Conservation (phyloP, 2,329 filamentous ascomycete genomes). For the Colletotrichum somersetense region DNA sequence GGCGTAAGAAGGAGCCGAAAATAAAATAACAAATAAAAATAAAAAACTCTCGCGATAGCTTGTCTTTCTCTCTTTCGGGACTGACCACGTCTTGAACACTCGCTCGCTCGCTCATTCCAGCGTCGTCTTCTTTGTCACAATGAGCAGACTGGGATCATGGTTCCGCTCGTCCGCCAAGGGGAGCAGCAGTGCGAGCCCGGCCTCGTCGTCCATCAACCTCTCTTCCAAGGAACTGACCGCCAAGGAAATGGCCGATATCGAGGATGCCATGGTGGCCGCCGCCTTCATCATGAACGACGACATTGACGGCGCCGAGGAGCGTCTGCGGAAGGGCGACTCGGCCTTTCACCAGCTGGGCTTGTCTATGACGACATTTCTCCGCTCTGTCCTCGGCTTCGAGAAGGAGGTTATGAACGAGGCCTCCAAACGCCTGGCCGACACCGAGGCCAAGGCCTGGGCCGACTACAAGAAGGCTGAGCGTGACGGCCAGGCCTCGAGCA, state of each 20-base stretch:
- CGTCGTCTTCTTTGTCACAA: conserved; percentile 43
- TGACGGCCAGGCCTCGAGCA: conserved; percentile 40
- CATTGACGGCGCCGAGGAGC: conserved; percentile 83
- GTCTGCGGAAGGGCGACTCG: conserved; percentile 78
- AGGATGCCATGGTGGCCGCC: conserved; percentile 73
- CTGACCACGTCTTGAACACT: not conserved
- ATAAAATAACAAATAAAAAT: not conserved
- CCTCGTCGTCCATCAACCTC: conserved; percentile 47
- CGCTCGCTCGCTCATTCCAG: not conserved
- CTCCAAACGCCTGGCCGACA: conserved; percentile 76
- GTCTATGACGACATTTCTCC: conserved; percentile 86
- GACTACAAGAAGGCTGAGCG: conserved; percentile 80
- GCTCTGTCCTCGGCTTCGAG: conserved; percentile 90
- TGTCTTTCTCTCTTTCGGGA: not conserved
- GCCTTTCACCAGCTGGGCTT: conserved; percentile 90
- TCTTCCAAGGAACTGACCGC: conserved; percentile 57
- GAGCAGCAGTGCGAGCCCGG: conserved; percentile 50
- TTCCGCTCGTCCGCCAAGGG: conserved; percentile 59
- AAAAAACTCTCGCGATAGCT: not conserved
- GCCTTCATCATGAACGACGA: conserved; percentile 89
- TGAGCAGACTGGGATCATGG: conserved; percentile 66
- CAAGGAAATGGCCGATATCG: conserved; percentile 66
- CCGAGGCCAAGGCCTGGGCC: conserved; percentile 80
- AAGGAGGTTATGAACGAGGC: conserved; percentile 92
- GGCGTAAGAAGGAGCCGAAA: not conserved